These are phyloP conservation scores for Trichoderma citrinoviride DNA, from an alignment of 2,329 filamentous ascomycete genomes.

Conservation along the genomic window DNA sequence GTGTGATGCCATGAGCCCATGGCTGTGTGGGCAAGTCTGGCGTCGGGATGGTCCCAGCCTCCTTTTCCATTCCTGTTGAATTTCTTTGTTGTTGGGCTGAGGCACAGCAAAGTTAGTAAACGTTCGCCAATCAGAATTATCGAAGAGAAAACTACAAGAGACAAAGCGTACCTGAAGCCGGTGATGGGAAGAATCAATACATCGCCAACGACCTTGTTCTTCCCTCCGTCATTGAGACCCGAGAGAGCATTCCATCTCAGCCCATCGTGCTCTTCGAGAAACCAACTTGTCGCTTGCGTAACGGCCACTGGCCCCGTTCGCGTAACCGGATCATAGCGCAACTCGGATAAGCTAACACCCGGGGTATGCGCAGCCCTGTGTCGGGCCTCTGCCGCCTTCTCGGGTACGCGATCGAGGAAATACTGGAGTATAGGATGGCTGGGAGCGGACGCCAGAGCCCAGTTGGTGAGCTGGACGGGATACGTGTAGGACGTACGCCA, in stretches of 20 bases:
- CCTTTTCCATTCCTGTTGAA: conserved; percentile 28
- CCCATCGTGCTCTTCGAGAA: conserved; percentile 25
- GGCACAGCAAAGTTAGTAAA: neutral
- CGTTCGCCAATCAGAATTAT: neutral
- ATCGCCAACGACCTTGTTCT: conserved; percentile 26
- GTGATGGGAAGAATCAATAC: conserved; percentile 28
- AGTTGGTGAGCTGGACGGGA: conserved; percentile 29
- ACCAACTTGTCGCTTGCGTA: conserved; percentile 25
- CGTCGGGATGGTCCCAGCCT: conserved; percentile 24
- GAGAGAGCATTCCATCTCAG: conserved; percentile 29
- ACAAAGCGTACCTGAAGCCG: conserved; percentile 25
- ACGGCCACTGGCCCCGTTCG: conserved; percentile 29
- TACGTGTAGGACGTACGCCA: conserved; percentile 31
- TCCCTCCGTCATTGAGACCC: conserved; percentile 26
- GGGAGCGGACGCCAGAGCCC: conserved; percentile 28
- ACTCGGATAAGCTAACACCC: neutral
- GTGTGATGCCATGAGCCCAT: conserved; percentile 29
- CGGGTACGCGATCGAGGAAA: conserved; percentile 24
- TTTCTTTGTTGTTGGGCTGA: conserved; percentile 25
- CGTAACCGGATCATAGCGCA: conserved; percentile 24
- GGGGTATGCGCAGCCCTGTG: conserved; percentile 1
- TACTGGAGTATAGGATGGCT: conserved; percentile 25
- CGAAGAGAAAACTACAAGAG: neutral
- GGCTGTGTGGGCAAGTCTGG: conserved; percentile 26
- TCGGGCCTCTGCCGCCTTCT: conserved; percentile 13